Percentiles rank a stretch among this genome's conserved stretches.
These are phyloP conservation scores for Elsinoe batatas DNA, from an alignment of 2,329 filamentous ascomycete species.

Conservation along the genomic window DNA sequence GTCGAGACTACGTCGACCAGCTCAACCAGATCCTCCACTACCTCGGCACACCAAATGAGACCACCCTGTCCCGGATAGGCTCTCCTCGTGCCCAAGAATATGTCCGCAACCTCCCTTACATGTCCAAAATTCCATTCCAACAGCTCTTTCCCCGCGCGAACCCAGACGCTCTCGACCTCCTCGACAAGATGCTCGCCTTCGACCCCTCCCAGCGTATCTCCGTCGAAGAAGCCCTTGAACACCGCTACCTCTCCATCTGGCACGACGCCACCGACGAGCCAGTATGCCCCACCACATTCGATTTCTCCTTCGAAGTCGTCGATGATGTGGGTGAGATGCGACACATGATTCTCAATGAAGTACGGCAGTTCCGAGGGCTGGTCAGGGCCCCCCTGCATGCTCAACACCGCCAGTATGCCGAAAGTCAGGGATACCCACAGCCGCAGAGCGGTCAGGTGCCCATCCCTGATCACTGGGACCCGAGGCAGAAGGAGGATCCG, in stretches of 20 bases:
- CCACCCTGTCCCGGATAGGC: constrained; percentile 86
- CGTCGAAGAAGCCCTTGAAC: constrained; percentile 90
- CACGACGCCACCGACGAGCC: constrained; percentile 96
- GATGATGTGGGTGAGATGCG: constrained; percentile 94
- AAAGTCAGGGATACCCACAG: constrained; percentile 26
- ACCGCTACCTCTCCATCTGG: constrained; percentile 96
- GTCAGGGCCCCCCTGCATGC: constrained; percentile 36
- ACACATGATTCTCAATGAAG: constrained; percentile 94
- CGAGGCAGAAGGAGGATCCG: constrained; percentile 51
- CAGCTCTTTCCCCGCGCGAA: constrained; percentile 88
- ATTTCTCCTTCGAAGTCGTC: constrained; percentile 97
- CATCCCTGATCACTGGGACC: constrained; percentile 44
- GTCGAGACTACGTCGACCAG: constrained; percentile 97
- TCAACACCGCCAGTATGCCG: constrained; percentile 35
- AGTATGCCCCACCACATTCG: constrained; percentile 83
- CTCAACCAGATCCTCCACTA: constrained; percentile 98
- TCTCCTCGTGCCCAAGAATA: constrained; percentile 96
- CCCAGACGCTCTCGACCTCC: constrained; percentile 85
- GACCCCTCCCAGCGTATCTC: constrained; percentile 88
- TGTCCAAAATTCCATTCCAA: constrained; percentile 87
- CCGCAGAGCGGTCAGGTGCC: constrained; percentile 44
- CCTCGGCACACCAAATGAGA: constrained; percentile 90
- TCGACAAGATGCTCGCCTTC: constrained; percentile 96
- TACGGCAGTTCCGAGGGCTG: constrained; percentile 63
- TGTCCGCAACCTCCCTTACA: constrained; percentile 73